Evolutionary conservation across 1,139 yeast species (phyloP), one percentile per base, ranked within the genome.

Genomic region (Taiozyma sp.): DNA sequence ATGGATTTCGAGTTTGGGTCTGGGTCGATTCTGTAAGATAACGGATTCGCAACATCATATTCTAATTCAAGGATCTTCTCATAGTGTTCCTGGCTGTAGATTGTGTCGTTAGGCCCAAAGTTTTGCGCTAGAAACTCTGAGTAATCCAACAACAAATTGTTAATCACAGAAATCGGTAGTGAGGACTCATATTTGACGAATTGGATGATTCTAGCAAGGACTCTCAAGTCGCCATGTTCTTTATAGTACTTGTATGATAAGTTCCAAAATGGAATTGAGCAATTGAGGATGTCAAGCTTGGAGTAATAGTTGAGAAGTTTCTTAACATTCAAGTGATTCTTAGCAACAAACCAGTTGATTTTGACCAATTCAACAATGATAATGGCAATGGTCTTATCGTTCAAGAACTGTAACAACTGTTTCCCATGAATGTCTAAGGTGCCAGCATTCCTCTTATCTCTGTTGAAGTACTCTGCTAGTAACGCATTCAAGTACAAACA

Each of bases 171-270:
- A 16, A 78, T 73, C 0, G 89, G 82, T 32, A 86, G 63, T 12
- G 70, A 68, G 0, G 83, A 73, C 22, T 72, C 61, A 2, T 58
- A 63, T 32, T 76, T 77, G 36, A 83, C 62, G 46, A 73, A 70
- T 27, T 70, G 64, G 8, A 81, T 68, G 16, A 84, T 44, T n/a
- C 44, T 48, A 13, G 47, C 43, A 6, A 56, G 38, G 2, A 49
- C 23, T 68, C 60, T 61, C 44, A 73, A 69, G 55, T 82, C 79
- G 32, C 70, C 69, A 48, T 71, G 70, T 0, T 58, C 51, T 30
- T 72, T 62, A 57, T 84, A 87, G 59, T 76, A 81, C 46, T 79
- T 77, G 52, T 84, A 73, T 55, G 68, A 81, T 46, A 76, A 74
- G 22, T 68, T 65, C 91, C 91, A 85, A 57, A 83, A 85, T 24